Conservation (phyloP, 495 filamentous ascomycete genomes). For the Hypoxylon fuscum region DNA sequence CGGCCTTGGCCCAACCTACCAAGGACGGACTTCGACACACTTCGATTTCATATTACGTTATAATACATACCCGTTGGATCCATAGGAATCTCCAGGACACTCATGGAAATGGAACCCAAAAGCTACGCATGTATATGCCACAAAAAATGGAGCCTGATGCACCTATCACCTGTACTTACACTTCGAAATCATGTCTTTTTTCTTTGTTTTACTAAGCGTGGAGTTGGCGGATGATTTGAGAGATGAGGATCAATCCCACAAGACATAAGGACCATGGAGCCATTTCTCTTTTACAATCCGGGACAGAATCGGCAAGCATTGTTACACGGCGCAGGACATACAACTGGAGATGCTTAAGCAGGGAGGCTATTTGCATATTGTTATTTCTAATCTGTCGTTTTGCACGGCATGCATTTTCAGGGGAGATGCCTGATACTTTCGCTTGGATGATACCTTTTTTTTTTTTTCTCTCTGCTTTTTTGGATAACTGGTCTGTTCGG, state of each 20-base stretch:
- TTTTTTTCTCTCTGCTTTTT: constrained; percentile 18
- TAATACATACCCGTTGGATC: constrained; percentile 31
- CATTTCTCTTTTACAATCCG: constrained; percentile 36
- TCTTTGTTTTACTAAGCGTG: constrained; percentile 45
- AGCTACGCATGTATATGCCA: constrained; percentile 1
- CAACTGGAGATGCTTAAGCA: constrained; percentile 37
- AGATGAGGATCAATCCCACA: constrained; percentile 36
- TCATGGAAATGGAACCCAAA: constrained; percentile 30
- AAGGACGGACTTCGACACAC: constrained; percentile 32
- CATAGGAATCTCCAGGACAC: constrained; percentile 25
- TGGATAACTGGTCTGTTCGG: constrained; percentile 29
- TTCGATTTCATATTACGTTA: constrained; percentile 38
- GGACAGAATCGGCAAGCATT: constrained; percentile 35
- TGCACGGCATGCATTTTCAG: constrained; percentile 36
- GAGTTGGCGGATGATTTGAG: constrained; percentile 44
- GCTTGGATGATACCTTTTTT: constrained; percentile 49
- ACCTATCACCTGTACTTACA: constrained; percentile 40
- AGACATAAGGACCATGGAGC: constrained; percentile 40
- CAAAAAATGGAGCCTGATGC: constrained; percentile 22
- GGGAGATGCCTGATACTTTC: constrained; percentile 41
- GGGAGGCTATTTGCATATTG: constrained; percentile 34
- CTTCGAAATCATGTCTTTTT: constrained; percentile 39
- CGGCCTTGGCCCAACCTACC: constrained; percentile 10
- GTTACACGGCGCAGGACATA: constrained; percentile 41
- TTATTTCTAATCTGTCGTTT: constrained; percentile 40